Conservation (phyloP, 768 basidiomycete species). For the Auricularia sp. region DNA sequence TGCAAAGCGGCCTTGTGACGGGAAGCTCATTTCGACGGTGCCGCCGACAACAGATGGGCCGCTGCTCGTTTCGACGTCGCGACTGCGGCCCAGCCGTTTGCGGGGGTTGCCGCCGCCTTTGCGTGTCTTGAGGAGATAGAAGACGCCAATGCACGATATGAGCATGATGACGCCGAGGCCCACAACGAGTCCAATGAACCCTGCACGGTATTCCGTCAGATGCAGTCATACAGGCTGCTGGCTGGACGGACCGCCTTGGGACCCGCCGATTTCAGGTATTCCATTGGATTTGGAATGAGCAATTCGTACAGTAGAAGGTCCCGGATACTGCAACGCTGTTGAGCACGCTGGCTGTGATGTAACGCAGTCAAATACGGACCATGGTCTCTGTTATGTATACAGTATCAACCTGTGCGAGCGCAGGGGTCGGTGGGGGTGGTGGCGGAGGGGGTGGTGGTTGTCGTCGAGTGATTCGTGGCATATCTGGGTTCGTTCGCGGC, state of each 20-base stretch:
- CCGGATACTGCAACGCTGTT: not conserved
- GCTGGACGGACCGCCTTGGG: slow-evolving; percentile 33
- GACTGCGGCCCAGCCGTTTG: not conserved
- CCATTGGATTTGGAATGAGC: slow-evolving; percentile 13
- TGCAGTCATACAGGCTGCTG: not conserved
- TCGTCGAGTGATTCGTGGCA: not conserved
- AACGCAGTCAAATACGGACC: not conserved
- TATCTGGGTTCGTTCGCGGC: not conserved
- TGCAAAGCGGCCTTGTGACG: not conserved
- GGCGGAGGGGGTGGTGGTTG: not conserved
- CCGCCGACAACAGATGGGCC: not conserved
- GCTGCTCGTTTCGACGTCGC: not conserved
- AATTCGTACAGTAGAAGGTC: not conserved
- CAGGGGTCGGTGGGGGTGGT: not conserved
- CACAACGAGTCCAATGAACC: slow-evolving; percentile 54
- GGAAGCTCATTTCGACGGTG: not conserved
- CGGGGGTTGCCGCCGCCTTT: slow-evolving; percentile 21
- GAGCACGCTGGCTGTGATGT: not conserved
- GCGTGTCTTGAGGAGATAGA: slow-evolving; percentile 45
- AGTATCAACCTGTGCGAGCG: not conserved
- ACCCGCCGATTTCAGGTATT: slow-evolving; percentile 40
- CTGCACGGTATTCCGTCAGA: slow-evolving; percentile 19
- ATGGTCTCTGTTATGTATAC: not conserved
- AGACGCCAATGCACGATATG: slow-evolving; percentile 40
- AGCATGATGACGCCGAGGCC: slow-evolving; percentile 44